Conservation (phyloP, 2,329 filamentous ascomycete genomes). For the Neurospora crassa region DNA sequence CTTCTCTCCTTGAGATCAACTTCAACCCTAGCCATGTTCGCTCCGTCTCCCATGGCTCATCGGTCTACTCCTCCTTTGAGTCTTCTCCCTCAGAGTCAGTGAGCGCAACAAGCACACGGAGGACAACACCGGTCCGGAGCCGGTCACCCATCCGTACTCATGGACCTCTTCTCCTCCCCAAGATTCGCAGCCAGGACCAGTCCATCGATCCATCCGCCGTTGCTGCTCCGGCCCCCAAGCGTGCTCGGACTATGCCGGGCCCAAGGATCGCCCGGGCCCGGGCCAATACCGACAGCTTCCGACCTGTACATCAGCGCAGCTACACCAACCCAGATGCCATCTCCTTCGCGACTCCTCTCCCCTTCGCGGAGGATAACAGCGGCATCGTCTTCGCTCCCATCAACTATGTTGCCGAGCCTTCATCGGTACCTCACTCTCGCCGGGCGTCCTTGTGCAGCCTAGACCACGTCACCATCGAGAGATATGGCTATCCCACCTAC, state of each 20-base stretch:
- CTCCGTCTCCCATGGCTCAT: constrained; percentile 51
- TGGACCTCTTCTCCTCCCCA: constrained; percentile 72
- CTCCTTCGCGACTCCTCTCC: constrained; percentile 28
- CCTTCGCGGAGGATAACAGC: constrained; percentile 30
- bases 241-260: constrained; percentile 44
- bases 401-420: constrained; percentile 37
- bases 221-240: constrained; percentile 41
- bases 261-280: constrained; percentile 22
- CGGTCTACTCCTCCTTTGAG: constrained; percentile 60
- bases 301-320: constrained; percentile 44
- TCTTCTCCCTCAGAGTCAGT: constrained; percentile 57
- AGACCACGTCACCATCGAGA: constrained; percentile 54
- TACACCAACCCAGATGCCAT: constrained; percentile 53
- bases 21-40: constrained; percentile 48
- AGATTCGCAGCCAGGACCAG: constrained; percentile 79
- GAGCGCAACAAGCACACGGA: constrained; percentile 42
- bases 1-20: constrained; percentile 45
- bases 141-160: constrained; percentile 64
- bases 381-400: constrained; percentile 59
- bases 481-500: constrained; percentile 78
- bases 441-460: constrained; percentile 60
- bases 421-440: constrained; percentile 35
- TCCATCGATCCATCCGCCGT: constrained; percentile 54
- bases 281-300: constrained; percentile 24
- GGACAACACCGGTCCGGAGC: constrained; percentile 53